Evolutionary conservation across 1,284 basidiomycete species (phyloP).

Genomic region (Rhodotorula mucilaginosa): DNA sequence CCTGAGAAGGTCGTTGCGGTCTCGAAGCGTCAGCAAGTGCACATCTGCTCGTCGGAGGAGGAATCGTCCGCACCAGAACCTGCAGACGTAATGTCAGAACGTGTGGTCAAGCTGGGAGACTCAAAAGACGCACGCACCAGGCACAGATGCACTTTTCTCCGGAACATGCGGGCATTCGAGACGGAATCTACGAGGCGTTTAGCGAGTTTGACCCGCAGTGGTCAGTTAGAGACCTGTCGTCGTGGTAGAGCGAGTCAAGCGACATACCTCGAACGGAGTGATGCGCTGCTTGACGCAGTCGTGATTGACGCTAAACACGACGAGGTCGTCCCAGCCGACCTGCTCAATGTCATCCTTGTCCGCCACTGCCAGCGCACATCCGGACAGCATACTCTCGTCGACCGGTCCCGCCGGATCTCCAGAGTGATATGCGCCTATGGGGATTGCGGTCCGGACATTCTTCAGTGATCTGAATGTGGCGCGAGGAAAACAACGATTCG

Average conservation of each 20-base stretch:
- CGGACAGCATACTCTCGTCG: constrained; percentile 21
- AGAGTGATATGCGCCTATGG: constrained; percentile 24
- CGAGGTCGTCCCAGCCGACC: constrained; percentile 21
- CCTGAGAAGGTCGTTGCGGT: constrained; percentile 2
- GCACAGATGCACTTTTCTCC: constrained; percentile 34
- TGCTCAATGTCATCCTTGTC: constrained; percentile 24
- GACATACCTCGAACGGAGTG: constrained; percentile 15
- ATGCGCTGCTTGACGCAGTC: constrained; percentile 13
- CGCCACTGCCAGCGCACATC: constrained; percentile 38
- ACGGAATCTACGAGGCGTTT: constrained; percentile 7
- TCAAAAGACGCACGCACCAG: constrained; percentile 1
- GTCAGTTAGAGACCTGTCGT: background rate
- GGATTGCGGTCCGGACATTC: background rate
- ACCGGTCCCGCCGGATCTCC: constrained; percentile 23
- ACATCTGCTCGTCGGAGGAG: background rate
- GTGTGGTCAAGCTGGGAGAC: background rate
- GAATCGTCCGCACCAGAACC: background rate
- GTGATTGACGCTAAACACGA: constrained; percentile 17
- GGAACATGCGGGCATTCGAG: constrained; percentile 29
- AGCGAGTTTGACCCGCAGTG: no score
- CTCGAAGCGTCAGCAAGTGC: no score
- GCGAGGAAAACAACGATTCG: background rate
- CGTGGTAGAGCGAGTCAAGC: rapidly evolving
- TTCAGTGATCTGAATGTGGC: rapidly evolving
- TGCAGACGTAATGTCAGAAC: background rate